Base-by-base conservation (phyloP, 2,329 filamentous ascomycete genomes). In the Pseudocercospora vitis region DNA sequence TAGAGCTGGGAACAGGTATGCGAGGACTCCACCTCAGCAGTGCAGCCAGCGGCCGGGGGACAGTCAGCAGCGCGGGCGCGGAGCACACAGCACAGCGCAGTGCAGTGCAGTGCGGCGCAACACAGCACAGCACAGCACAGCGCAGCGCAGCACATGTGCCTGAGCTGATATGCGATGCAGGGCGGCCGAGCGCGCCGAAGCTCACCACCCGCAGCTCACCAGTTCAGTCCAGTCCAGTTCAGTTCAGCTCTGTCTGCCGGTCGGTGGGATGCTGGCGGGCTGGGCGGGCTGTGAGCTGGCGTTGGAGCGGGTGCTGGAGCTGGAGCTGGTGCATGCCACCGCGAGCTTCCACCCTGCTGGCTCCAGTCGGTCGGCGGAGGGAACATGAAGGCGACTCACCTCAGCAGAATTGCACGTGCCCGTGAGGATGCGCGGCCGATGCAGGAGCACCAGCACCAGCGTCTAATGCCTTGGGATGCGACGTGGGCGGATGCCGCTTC, bases 401-500 rank as follows among this genome's bases (percentile, higher is more conserved):
- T 42, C 37, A 42, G 37, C 37, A 42, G 19, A 24, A 12, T 42
- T 24, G 19, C 37, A 23, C 37, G 37, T 23, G 18, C 37, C n/a
- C n/a, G n/a, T 12, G 18, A 7, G 24, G 9, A 8, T 16, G 19
- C 7, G 19, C 21, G 24, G 21, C 19, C 5, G 29, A 32, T 37
- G 46, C 31, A 23, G 31, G 23, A 35, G 46, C 29, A n/a, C n/a
- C n/a, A n/a, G 31, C 9, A 19, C 21, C 49, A 45, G 19, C 37
- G 28, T 44, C 24, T 44, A n/a, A n/a, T 40, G 29, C 39, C 24
- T 45, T 51, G 37, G 47, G 35, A 39, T 19, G 35, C 14, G 35
- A 19, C 37, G 37, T 40, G 12, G 37, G 37, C 37, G 37, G 19
- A 24, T 23, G 35, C 35, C 19, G 33, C 35, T 14, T 23, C 16